phyloP scores from a whole-genome alignment of 768 basidiomycete species.

The Hygrophoropsis aurantiaca region DNA sequence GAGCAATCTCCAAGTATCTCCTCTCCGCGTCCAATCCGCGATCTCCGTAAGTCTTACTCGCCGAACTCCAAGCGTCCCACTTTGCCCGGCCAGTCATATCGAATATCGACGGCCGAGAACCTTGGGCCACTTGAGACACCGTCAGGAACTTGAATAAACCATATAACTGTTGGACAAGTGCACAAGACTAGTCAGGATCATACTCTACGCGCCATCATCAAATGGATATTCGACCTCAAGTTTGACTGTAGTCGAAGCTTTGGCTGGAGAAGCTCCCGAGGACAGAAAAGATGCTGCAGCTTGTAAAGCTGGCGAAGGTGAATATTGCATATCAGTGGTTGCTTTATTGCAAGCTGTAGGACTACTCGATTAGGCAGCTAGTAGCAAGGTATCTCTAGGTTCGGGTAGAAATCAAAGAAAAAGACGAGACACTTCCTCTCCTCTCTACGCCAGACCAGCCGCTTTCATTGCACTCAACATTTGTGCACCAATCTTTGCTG shows the following conservation, averaged over 20 bases:
- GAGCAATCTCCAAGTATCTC: constrained; percentile 70
- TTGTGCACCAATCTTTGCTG: constrained; percentile 88
- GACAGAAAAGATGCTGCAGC: constrained; percentile 68
- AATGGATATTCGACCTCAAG: constrained; percentile 61
- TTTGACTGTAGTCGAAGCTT: constrained; percentile 61
- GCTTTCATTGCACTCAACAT: constrained; percentile 90
- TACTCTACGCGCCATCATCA: constrained; percentile 5
- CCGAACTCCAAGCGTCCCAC: constrained; percentile 79
- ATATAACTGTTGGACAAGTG: constrained; percentile 61
- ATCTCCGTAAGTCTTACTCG: constrained; percentile 48
- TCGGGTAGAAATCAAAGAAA: not conserved
- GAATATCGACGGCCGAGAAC: constrained; percentile 69
- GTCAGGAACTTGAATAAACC: constrained; percentile 80
- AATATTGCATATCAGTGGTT: constrained; percentile 21
- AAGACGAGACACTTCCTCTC: constrained; percentile 17
- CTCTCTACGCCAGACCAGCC: constrained; percentile 65
- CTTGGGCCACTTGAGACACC: constrained; percentile 51
- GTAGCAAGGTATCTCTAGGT: constrained; percentile 8
- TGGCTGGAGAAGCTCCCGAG: constrained; percentile 48
- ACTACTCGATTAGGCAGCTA: constrained; percentile 37
- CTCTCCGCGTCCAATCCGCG: constrained; percentile 49
- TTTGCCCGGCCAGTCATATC: constrained; percentile 80
- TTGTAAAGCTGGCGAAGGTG: constrained; percentile 45
- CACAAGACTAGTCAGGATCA: constrained; percentile 18
- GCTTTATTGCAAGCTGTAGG: not conserved